Base-by-base conservation (phyloP, 1,284 basidiomycete species). In the Pholiota adiposa region DNA sequence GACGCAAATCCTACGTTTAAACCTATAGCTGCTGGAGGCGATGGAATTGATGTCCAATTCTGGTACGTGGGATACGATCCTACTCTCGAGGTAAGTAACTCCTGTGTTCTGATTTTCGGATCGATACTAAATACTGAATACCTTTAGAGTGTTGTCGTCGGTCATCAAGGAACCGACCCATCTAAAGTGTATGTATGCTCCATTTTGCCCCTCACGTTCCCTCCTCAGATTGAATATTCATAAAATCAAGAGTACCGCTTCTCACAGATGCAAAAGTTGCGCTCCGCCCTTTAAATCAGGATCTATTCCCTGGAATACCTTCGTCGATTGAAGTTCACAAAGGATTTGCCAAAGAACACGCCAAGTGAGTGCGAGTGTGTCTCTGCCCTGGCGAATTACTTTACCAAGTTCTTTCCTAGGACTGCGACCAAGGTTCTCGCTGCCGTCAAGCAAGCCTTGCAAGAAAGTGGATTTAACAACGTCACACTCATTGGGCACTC, bases 11-110 rank as follows among this genome's bases (percentile, higher is more conserved):
- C 83, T 0, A 72, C 66, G 3, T 89, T 89, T 67, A 51, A 78
- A 25, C 83, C 85, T 0, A 72, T 84, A 2, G 87, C 86, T 8
- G 78, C 84, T 0, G 88, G 88, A 34, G 88, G 87, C 1, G 80
- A 89, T 64, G 86, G 86, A 0, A 61, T 67, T n/a, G 51, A 44
- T 6, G 70, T 78, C 1, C 87, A 88, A 66, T 85, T 72, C 56
- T 82, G 77, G 73, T 75, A 70, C 63, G 72, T 76, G 31, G 74
- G 75, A 2, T 65, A 70, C 49, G 71, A 75, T 56, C 67, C 68
- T 1, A 67, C 60, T 8, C 65, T 74, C 21, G n/a, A 72, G 64
- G 72, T 72, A 25, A 48, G 65, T 21, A 18, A 51, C 16, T 23
- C 29, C 46, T n/a, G 18, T 29, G 9, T 52, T 52, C 19, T 6